Percentiles rank a stretch among this genome's conserved stretches.
Conservation (phyloP, 352 stramenopile species). For the Globisporangium viniferum region DNA sequence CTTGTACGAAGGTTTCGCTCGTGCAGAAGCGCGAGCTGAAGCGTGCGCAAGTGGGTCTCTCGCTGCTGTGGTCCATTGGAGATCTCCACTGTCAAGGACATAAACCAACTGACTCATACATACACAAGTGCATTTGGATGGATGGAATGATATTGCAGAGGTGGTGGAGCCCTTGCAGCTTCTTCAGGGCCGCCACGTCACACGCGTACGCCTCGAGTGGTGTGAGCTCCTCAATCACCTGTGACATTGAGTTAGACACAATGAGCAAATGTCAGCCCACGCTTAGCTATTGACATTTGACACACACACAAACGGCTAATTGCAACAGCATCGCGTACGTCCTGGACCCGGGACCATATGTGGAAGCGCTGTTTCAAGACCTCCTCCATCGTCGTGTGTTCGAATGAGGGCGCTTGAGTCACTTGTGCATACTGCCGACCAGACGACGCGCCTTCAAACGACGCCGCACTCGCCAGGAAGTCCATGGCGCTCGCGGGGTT, state of each 20-base stretch:
- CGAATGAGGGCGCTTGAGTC: neutral
- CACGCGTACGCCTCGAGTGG: constrained; percentile 28
- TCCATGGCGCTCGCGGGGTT: constrained; percentile 22
- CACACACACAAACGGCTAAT: neutral
- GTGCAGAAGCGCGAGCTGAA: constrained; percentile 51
- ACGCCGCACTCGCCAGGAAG: constrained; percentile 5
- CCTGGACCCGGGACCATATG: constrained; percentile 34
- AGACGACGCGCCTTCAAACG: constrained; percentile 1
- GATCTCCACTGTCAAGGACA: neutral
- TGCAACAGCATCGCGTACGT: constrained; percentile 17
- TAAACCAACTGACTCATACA: neutral
- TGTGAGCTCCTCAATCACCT: constrained; percentile 31
- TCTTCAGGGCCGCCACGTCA: constrained; percentile 35
- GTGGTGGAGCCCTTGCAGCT: constrained; percentile 52
- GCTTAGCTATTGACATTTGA: neutral
- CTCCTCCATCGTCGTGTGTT: constrained; percentile 17
- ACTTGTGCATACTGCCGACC: neutral
- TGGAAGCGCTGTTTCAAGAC: constrained; percentile 23
- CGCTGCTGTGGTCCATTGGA: constrained; percentile 37
- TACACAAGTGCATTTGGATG: neutral
- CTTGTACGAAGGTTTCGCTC: constrained; percentile 18
- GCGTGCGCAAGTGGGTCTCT: constrained; percentile 52
- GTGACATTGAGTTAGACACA: neutral
- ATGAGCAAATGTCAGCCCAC: neutral
- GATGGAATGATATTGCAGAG: constrained; percentile 64